Base-by-base conservation (phyloP, 257 asterid genomes). In the Capsicum rhomboideum region DNA sequence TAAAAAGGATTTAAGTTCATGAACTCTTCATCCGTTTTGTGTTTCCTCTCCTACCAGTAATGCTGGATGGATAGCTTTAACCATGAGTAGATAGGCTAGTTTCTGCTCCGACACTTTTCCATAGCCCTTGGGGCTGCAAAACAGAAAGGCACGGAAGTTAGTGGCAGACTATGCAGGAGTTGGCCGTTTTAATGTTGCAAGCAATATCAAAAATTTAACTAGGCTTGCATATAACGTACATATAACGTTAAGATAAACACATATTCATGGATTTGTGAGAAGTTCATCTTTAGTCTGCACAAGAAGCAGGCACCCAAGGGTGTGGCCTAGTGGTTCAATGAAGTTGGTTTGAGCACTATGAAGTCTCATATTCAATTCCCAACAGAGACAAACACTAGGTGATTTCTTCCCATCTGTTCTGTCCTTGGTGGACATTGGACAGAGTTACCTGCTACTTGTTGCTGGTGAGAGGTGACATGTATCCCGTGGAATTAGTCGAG, bases 91-190 rank as follows among this genome's bases (percentile, higher is more conserved):
- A 84, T 23, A 13, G 26, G 28, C 82, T 90, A 90, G n/a, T 85
- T 88, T 83, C 88, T 88, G 90, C 81, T 86, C 59, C 80, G 90
- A 82, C 86, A 69, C 69, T 90, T 90, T 53, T 90, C 91, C 52
- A 74, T 82, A 31, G 89, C 91, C 91, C 91, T 88, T 55, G 92
- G 92, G 85, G 92, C 92, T 90, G 89, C 87, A 83, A n/a, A 50
- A 85, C 6, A 81, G 13, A 50, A 77, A 59, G 40, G 79, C 72
- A 81, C 31, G 52, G 2, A 34, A 37, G 85, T 83, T 77, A 83
- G 26, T 3, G 53, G 69, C 40, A 85, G 44, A 75, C 1, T 23
- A 49, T 49, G 44, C 61, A 75, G 59, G 23, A 46, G 9, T 46
- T 75, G 16, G 9, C n/a, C 8, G 3, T 75, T 8, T 14, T 2